Percentiles rank a stretch among this genome's conserved stretches.
phyloP scores from a whole-genome alignment of 495 filamentous ascomycete genomes.

The Collariella sp. region DNA sequence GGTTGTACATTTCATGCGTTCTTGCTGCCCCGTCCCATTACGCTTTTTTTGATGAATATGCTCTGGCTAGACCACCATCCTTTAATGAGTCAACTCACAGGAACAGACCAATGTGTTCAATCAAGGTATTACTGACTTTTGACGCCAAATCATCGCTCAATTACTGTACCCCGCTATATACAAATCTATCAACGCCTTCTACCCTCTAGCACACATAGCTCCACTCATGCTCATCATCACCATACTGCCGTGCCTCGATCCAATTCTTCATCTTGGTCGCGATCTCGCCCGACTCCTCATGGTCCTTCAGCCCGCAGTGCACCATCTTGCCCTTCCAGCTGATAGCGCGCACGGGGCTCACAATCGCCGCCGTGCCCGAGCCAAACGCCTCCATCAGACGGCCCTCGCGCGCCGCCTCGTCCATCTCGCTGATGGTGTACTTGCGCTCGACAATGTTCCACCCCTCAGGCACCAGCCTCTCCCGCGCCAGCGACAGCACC shows the following conservation, averaged over 20 bases:
- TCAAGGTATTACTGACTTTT: neutral
- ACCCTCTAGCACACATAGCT: constrained; percentile 43
- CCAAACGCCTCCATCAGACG: constrained; percentile 88
- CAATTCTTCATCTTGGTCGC: constrained; percentile 82
- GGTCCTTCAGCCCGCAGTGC: constrained; percentile 63
- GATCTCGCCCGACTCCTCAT: constrained; percentile 80
- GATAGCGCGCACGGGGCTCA: constrained; percentile 75
- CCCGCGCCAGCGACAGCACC: constrained; percentile 71
- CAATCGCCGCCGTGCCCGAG: constrained; percentile 79
- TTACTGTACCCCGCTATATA: neutral
- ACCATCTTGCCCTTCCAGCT: constrained; percentile 73
- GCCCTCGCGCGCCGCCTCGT: constrained; percentile 72
- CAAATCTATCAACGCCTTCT: neutral
- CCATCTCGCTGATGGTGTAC: constrained; percentile 77
- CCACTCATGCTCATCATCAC: constrained; percentile 83
- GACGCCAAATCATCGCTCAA: too few relatives aligned
- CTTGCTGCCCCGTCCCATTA: too few relatives aligned
- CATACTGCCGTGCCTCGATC: constrained; percentile 93
- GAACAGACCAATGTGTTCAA: neutral
- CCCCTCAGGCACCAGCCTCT: constrained; percentile 73
- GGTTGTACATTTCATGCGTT: constrained; percentile 10
- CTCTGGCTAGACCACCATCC: neutral
- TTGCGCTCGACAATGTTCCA: constrained; percentile 85
- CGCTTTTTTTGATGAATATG: too few relatives aligned
- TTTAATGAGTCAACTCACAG: too few relatives aligned